phyloP scores from a whole-genome alignment of 805 yeast species.

The Candida sonorensis region DNA sequence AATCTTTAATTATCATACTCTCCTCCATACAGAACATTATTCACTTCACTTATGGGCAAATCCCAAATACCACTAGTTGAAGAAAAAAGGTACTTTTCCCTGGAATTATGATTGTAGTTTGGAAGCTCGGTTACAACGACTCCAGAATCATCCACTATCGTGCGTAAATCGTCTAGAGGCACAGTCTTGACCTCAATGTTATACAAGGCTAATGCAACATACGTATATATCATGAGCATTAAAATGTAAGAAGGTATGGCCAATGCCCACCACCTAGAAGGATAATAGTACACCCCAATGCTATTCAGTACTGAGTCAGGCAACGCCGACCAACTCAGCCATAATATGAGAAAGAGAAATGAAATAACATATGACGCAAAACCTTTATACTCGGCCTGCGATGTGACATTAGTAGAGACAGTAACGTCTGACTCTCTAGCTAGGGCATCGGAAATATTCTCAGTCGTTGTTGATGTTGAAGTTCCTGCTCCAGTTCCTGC shows the following conservation, averaged over 20 bases:
- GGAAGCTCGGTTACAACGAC: constrained; percentile 22
- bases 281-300: constrained; percentile 62
- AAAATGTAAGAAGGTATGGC: constrained; percentile 68
- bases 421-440: constrained; percentile 65
- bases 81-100: constrained; percentile 37
- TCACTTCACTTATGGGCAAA: constrained; percentile 65
- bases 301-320: constrained; percentile 53
- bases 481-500: too few relatives aligned
- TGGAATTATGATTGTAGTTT: constrained; percentile 8
- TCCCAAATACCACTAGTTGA: constrained; percentile 87
- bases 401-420: constrained; percentile 46
- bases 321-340: constrained; percentile 67
- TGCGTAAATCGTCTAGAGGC: constrained; percentile 49
- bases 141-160: constrained; percentile 62
- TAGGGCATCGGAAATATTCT: constrained; percentile 43
- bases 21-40: constrained; percentile 48
- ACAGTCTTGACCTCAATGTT: constrained; percentile 71
- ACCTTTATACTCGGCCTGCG: constrained; percentile 77
- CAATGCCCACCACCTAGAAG: constrained; percentile 88
- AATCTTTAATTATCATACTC: background rate
- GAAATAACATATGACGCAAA: constrained; percentile 74
- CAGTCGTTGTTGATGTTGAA: too few relatives aligned
- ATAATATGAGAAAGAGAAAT: constrained; percentile 45
- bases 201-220: constrained; percentile 63
- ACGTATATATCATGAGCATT: constrained; percentile 65